A percentile compares a stretch with the other conserved stretches of the same genome.
Evolutionary conservation across 2,329 filamentous ascomycete genomes (phyloP).

Genomic region (Dothideomycetes sp.): DNA sequence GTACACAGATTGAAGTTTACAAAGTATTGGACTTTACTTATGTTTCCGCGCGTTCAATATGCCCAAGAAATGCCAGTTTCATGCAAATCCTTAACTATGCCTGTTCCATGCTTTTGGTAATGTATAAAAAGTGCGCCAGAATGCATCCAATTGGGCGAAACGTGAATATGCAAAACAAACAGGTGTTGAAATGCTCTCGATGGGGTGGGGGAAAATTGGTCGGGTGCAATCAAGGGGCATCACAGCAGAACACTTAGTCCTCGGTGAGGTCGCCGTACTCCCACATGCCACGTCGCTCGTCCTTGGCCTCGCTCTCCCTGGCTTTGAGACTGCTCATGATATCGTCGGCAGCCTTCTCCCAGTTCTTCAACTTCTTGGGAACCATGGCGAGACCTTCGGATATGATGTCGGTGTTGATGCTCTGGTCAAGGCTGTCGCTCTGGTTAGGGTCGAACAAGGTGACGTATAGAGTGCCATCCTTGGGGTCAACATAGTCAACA

Average conservation of each 20-base stretch:
- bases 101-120: no score
- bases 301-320: constrained; percentile 69
- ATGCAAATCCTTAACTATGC: no score
- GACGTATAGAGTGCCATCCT: constrained; percentile 74
- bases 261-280: constrained; percentile 96
- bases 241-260: constrained; percentile 34
- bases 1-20: no score
- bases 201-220: no score
- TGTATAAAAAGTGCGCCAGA: no score
- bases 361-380: constrained; percentile 78
- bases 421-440: constrained; percentile 54
- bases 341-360: constrained; percentile 69
- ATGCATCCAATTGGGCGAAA: no score
- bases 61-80: no score
- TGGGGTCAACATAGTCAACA: constrained; percentile 70
- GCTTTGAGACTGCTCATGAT: constrained; percentile 62
- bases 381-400: constrained; percentile 81
- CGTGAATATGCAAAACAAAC: no score
- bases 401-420: constrained; percentile 81
- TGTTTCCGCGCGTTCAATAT: no score
- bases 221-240: background rate
- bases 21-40: no score
- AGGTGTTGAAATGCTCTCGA: no score
- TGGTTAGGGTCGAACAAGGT: constrained; percentile 73
- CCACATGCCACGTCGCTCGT: constrained; percentile 78